phyloP scores from a whole-genome alignment of 116 monocot species.

The Phalaenopsis hybrid region DNA sequence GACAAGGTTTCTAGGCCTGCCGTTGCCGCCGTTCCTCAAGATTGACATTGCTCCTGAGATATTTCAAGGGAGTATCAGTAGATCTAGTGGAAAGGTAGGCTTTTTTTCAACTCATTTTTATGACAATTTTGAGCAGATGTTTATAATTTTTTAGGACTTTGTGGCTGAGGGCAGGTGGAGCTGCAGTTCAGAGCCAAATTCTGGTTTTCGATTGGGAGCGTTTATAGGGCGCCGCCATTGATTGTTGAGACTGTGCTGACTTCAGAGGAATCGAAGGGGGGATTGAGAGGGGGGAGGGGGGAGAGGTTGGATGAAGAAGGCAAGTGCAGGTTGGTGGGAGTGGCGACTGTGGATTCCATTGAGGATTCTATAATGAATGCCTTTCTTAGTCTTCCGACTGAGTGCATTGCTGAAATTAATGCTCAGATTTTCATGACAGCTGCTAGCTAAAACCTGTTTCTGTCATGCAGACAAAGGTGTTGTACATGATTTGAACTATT shows the following conservation, averaged over 20 bases:
- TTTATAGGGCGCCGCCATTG: slow-evolving; percentile 69
- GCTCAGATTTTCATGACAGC: slow-evolving; percentile 33
- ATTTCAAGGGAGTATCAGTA: slow-evolving; percentile 45
- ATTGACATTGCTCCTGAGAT: slow-evolving; percentile 71
- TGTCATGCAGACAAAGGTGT: no score
- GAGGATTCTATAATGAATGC: slow-evolving; percentile 55
- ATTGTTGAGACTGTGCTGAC: slow-evolving; percentile 58
- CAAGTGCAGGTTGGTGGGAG: slow-evolving; percentile 66
- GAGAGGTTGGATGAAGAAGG: slow-evolving; percentile 48
- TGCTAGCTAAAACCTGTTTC: background rate
- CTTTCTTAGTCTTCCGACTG: slow-evolving; percentile 71
- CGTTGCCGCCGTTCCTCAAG: slow-evolving; percentile 74
- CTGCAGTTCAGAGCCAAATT: slow-evolving; percentile 70
- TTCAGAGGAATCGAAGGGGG: slow-evolving; percentile 58
- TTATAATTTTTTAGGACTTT: no score
- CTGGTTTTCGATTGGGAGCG: slow-evolving; percentile 61
- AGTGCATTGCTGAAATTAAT: slow-evolving; percentile 68
- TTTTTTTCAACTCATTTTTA: no score
- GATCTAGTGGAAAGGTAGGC: slow-evolving; percentile 46
- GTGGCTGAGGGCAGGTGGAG: slow-evolving; percentile 42
- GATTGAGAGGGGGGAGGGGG: slow-evolving; percentile 43
- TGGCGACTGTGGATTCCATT: slow-evolving; percentile 52
- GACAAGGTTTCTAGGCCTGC: slow-evolving; percentile 77
- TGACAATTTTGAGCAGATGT: no score
- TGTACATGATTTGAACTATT: no score